These are phyloP conservation scores for Tilletia indica DNA, from an alignment of 1,284 basidiomycete species.

Conservation along the genomic window DNA sequence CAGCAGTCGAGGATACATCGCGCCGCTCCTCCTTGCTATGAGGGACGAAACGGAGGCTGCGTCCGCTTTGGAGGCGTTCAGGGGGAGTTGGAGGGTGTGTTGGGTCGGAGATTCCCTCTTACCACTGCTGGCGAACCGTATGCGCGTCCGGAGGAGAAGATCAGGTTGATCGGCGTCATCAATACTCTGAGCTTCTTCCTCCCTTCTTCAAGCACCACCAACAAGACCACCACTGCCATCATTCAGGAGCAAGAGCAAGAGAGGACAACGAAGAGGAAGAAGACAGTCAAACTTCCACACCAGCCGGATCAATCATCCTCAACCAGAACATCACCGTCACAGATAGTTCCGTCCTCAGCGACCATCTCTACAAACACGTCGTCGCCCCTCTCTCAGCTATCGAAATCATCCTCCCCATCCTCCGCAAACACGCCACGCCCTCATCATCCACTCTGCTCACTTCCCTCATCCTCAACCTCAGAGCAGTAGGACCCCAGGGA, in stretches of 20 bases:
- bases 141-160: slow-evolving; percentile 44
- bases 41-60: too few species aligned
- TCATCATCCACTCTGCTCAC: not conserved
- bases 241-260: slow-evolving; percentile 2
- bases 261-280: not conserved
- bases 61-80: too few species aligned
- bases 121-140: slow-evolving; percentile 54
- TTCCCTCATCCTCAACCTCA: not conserved
- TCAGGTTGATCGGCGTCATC: slow-evolving; percentile 44
- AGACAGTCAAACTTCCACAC: slow-evolving; percentile 1
- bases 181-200: slow-evolving; percentile 45
- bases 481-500: not conserved
- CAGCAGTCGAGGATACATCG: too few species aligned
- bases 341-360: slow-evolving; percentile 24
- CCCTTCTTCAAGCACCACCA: slow-evolving; percentile 28
- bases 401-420: slow-evolving; percentile 33
- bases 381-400: slow-evolving; percentile 39
- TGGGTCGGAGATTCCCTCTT: slow-evolving; percentile 48
- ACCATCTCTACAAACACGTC: slow-evolving; percentile 40
- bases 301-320: slow-evolving; percentile 12
- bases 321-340: not conserved
- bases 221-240: not conserved
- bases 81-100: slow-evolving; percentile 38
- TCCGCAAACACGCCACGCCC: slow-evolving; percentile 30
- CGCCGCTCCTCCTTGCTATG: slow-evolving; percentile 22